These are phyloP conservation scores for Parsonsia alboflavescens DNA, from an alignment of 257 asterid genomes.

Conservation along the genomic window DNA sequence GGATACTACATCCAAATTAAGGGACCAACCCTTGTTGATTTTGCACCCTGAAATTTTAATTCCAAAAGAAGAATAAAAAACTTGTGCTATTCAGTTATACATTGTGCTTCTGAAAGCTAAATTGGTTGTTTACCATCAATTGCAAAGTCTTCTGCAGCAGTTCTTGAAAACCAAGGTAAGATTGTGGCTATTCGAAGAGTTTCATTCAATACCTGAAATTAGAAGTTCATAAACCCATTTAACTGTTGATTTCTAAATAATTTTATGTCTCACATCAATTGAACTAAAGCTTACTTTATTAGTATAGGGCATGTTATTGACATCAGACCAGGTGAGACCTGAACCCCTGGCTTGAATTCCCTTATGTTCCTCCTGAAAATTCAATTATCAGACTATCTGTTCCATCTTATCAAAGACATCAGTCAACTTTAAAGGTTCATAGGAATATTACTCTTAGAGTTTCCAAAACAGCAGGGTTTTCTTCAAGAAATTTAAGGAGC, in stretches of 20 bases:
- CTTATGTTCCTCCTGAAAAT: slow-evolving; percentile 66
- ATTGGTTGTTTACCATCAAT: slow-evolving; percentile 55
- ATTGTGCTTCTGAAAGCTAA: slow-evolving; percentile 1
- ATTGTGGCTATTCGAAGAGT: slow-evolving; percentile 83
- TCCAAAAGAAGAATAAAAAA: background rate
- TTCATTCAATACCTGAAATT: slow-evolving; percentile 59
- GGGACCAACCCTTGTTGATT: slow-evolving; percentile 72
- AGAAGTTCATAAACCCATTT: background rate
- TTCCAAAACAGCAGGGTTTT: slow-evolving; percentile 62
- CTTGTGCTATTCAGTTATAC: too few species aligned
- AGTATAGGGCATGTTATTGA: slow-evolving; percentile 75
- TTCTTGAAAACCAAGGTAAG: slow-evolving; percentile 81
- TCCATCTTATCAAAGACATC: background rate
- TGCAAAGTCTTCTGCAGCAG: slow-evolving; percentile 82
- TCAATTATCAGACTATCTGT: slow-evolving; percentile 3
- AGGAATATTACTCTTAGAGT: slow-evolving; percentile 50
- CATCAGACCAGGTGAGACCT: slow-evolving; percentile 75
- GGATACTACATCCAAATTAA: slow-evolving; percentile 78
- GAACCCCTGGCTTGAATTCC: slow-evolving; percentile 43
- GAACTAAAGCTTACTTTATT: slow-evolving; percentile 41
- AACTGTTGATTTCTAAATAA: slow-evolving; percentile 3
- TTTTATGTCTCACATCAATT: background rate
- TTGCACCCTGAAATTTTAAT: slow-evolving; percentile 40
- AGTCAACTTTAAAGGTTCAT: background rate
- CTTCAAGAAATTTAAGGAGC: slow-evolving; percentile 67